phyloP scores from a whole-genome alignment of 371 early-diverging fungal genomes.

The Cladochytrium tenue region DNA sequence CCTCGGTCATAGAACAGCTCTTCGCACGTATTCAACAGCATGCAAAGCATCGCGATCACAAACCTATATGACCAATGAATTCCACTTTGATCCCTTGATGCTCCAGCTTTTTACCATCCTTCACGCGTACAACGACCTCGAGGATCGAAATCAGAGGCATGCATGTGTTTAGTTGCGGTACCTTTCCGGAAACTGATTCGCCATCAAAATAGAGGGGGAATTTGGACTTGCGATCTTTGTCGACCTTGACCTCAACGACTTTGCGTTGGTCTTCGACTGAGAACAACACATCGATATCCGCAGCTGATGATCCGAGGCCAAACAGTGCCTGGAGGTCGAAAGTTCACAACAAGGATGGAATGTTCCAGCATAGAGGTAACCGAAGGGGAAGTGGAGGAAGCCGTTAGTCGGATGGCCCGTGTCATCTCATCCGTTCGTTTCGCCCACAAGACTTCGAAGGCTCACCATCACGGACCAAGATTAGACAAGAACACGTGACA shows the following conservation, averaged over 20 bases:
- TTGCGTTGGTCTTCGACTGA: slow-evolving; percentile 79
- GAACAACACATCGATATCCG: slow-evolving; percentile 85
- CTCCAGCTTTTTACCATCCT: slow-evolving; percentile 89
- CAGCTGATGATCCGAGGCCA: slow-evolving; percentile 49
- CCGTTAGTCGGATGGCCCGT: too few species aligned
- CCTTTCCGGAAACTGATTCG: slow-evolving; percentile 91
- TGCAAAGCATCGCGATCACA: background rate
- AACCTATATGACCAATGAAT: slow-evolving; percentile 94
- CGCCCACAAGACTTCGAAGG: too few species aligned
- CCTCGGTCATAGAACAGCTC: slow-evolving; percentile 94
- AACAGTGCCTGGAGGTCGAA: slow-evolving; percentile 34
- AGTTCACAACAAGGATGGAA: too few species aligned
- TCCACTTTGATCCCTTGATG: slow-evolving; percentile 97
- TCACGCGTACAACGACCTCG: slow-evolving; percentile 83
- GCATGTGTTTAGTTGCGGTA: slow-evolving; percentile 41
- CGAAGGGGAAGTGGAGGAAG: too few species aligned
- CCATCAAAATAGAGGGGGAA: slow-evolving; percentile 97
- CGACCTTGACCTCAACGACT: slow-evolving; percentile 84
- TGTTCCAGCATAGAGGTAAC: too few species aligned
- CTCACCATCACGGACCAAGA: too few species aligned
- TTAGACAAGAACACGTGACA: too few species aligned
- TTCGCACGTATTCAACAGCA: slow-evolving; percentile 17
- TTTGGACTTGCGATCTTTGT: slow-evolving; percentile 71
- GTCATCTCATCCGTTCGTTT: too few species aligned
- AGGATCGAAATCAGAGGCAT: background rate